These are phyloP conservation scores for Arabis alpina DNA, from an alignment of 345 rosid species.

Conservation along the genomic window DNA sequence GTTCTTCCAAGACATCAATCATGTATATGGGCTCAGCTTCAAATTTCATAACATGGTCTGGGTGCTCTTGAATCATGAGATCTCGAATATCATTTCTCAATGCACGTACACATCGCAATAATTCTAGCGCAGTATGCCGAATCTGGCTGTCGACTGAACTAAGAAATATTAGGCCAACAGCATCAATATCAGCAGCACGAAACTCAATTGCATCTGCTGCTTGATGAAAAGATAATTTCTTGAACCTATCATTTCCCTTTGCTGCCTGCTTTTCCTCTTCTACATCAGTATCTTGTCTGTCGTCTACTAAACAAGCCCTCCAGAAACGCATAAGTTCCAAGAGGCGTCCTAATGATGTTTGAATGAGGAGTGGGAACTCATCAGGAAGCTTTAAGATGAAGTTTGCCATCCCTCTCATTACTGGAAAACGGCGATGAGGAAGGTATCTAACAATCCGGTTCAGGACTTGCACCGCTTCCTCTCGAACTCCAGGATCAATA, in stretches of 20 bases:
- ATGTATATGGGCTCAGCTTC: slow-evolving; percentile 91
- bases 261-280: slow-evolving; percentile 55
- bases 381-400: slow-evolving; percentile 90
- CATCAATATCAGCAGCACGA: slow-evolving; percentile 91
- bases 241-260: slow-evolving; percentile 64
- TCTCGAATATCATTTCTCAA: slow-evolving; percentile 85
- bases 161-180: slow-evolving; percentile 95
- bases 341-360: slow-evolving; percentile 88
- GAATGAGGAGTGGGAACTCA: slow-evolving; percentile 97
- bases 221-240: slow-evolving; percentile 74
- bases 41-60: slow-evolving; percentile 62
- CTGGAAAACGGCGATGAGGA: slow-evolving; percentile 95
- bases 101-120: slow-evolving; percentile 94
- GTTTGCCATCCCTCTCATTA: slow-evolving; percentile 98
- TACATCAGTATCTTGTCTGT: slow-evolving; percentile 53
- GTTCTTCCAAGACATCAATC: slow-evolving; percentile 96
- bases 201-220: slow-evolving; percentile 78
- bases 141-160: slow-evolving; percentile 97
- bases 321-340: slow-evolving; percentile 98
- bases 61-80: slow-evolving; percentile 59
- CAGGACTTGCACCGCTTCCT: slow-evolving; percentile 96
- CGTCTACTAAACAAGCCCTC: slow-evolving; percentile 91
- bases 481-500: slow-evolving; percentile 98
- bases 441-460: slow-evolving; percentile 88
- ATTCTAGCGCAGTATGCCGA: slow-evolving; percentile 92